phyloP scores from a whole-genome alignment of 768 basidiomycete species.

The Pleurotus tuoliensis region DNA sequence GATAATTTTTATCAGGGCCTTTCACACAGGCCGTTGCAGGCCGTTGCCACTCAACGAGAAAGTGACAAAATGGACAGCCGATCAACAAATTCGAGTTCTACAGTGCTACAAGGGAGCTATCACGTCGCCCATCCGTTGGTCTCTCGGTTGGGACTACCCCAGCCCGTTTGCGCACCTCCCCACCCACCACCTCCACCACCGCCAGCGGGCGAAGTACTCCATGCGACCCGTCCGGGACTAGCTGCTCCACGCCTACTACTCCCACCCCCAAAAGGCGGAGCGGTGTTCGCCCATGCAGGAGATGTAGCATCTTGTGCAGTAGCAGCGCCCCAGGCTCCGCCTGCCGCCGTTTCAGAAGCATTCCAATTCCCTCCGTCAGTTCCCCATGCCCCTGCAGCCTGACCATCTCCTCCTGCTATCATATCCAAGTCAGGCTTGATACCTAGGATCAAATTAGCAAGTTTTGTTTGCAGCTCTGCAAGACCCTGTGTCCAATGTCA shows the following conservation, averaged over 20 bases:
- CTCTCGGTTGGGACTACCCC: constrained; percentile 41
- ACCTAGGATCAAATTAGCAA: constrained; percentile 75
- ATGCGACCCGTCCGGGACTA: constrained; percentile 15
- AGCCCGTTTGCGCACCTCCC: constrained; percentile 18
- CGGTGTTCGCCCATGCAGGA: constrained; percentile 22
- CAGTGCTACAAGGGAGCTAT: too few species aligned
- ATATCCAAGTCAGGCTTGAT: constrained; percentile 65
- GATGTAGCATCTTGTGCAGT: constrained; percentile 19
- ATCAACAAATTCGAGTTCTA: too few species aligned
- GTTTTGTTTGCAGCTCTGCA: constrained; percentile 72
- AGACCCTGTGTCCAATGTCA: constrained; percentile 49
- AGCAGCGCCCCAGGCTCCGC: constrained; percentile 2
- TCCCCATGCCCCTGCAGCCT: constrained; percentile 12
- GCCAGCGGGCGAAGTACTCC: constrained; percentile 13
- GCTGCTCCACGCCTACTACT: constrained; percentile 12
- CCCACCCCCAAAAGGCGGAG: constrained; percentile 16
- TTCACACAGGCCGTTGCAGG: too few species aligned
- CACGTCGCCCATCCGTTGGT: constrained; percentile 49
- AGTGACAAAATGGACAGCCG: too few species aligned
- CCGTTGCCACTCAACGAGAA: too few species aligned
- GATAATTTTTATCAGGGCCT: too few species aligned
- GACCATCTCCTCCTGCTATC: constrained; percentile 37
- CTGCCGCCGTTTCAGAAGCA: neutral
- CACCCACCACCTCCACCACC: constrained; percentile 24
- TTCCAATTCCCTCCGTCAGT: neutral